A percentile compares a stretch with the other conserved stretches of the same genome.
phyloP scores from a whole-genome alignment of 2,329 filamentous ascomycete genomes.

The Arthrinium phaeospermum region DNA sequence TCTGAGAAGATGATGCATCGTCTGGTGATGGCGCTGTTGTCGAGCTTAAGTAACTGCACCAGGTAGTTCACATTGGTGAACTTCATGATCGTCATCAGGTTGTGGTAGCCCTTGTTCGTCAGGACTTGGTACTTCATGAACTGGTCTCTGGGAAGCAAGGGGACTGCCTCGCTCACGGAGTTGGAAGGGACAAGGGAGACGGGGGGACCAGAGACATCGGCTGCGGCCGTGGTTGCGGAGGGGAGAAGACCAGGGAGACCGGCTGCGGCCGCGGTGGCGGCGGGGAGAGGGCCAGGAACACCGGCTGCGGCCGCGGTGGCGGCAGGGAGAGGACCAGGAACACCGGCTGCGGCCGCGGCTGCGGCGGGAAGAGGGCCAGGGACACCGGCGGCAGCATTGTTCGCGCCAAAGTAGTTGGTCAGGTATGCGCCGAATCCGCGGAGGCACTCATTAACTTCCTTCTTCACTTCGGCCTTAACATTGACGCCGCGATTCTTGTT shows the following conservation, averaged over 20 bases:
- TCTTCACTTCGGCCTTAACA: neutral
- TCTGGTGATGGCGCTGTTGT: neutral
- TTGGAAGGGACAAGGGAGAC: neutral
- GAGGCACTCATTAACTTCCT: neutral
- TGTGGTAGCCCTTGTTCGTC: constrained; percentile 1
- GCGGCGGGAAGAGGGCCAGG: neutral
- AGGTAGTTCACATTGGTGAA: neutral
- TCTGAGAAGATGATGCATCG: neutral
- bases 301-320: too few relatives aligned
- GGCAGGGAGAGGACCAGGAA: neutral
- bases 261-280: too few relatives aligned
- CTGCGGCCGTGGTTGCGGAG: too few relatives aligned
- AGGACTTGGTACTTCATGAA: neutral
- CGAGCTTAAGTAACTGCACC: neutral
- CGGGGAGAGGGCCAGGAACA: neutral
- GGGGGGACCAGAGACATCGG: too few relatives aligned
- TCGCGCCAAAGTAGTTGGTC: neutral
- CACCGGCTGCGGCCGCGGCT: too few relatives aligned
- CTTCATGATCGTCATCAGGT: neutral
- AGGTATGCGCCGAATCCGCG: neutral
- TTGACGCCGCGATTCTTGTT: neutral
- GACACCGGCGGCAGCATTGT: too few relatives aligned
- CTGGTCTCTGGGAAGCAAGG: neutral
- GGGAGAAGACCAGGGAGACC: neutral
- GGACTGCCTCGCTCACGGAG: neutral